phyloP scores from a whole-genome alignment of 2,329 filamentous ascomycete species.

The Aspergillus quadrilineatus region DNA sequence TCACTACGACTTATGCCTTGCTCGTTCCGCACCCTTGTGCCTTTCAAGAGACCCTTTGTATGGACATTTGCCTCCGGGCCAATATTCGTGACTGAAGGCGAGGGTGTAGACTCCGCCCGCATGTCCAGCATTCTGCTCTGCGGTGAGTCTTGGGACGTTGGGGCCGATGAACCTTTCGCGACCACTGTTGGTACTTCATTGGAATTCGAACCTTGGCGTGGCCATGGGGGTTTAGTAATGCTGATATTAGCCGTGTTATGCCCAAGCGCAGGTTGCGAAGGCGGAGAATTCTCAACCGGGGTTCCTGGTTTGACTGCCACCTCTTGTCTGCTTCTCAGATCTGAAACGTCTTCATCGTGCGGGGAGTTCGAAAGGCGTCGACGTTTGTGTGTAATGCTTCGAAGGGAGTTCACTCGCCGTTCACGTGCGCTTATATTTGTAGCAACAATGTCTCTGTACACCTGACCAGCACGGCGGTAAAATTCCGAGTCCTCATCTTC shows the following conservation, averaged over 20 bases:
- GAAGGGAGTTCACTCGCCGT: conserved; percentile 18
- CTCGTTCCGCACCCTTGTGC: background rate
- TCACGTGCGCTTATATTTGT: conserved; percentile 40
- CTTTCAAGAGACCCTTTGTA: background rate
- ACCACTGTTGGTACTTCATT: background rate
- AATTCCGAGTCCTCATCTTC: conserved; percentile 41
- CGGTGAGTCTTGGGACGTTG: background rate
- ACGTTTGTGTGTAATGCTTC: conserved; percentile 20
- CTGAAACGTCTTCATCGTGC: background rate
- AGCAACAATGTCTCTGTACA: conserved; percentile 48
- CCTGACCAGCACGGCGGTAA: conserved; percentile 50
- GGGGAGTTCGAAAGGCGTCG: conserved; percentile 24
- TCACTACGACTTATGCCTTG: background rate
- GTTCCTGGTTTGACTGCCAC: background rate
- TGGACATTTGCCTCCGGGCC: background rate
- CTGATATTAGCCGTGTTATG: background rate
- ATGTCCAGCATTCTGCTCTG: background rate
- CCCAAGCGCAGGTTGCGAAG: background rate
- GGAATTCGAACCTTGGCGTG: background rate
- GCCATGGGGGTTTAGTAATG: background rate
- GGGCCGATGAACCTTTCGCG: background rate
- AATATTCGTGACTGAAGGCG: background rate
- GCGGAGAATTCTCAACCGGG: background rate
- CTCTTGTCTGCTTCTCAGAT: background rate
- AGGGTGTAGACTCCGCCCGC: background rate